Conservation (phyloP, 345 rosid species). For the Salix arbutifolia region DNA sequence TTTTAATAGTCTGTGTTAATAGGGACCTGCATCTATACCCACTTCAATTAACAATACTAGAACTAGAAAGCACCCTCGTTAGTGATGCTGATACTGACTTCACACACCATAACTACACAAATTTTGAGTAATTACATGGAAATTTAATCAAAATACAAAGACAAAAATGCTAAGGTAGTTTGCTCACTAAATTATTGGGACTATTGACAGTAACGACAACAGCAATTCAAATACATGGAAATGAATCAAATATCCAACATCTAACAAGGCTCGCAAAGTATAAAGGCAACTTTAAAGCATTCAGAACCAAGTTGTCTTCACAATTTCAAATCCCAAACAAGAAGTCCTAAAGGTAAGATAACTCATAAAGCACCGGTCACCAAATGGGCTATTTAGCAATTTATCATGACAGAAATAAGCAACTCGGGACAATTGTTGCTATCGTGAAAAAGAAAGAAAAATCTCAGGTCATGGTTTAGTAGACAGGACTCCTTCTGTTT, state of each 20-base stretch:
- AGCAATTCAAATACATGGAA: too few relatives aligned
- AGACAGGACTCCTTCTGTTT: neutral
- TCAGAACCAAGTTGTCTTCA: neutral
- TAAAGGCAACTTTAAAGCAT: neutral
- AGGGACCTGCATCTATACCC: neutral
- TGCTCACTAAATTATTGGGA: too few relatives aligned
- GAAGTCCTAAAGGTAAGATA: neutral
- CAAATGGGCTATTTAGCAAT: neutral
- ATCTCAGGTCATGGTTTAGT: too few relatives aligned
- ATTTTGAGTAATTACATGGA: neutral
- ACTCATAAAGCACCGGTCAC: neutral
- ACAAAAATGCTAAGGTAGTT: too few relatives aligned
- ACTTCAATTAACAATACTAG: neutral
- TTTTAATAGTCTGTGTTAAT: neutral
- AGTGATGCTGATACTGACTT: neutral
- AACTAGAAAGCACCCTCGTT: neutral
- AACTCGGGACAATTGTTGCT: neutral
- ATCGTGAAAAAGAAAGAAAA: neutral
- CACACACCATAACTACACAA: neutral
- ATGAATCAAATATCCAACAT: too few relatives aligned
- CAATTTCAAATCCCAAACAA: neutral
- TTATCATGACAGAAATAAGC: neutral
- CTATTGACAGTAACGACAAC: too few relatives aligned
- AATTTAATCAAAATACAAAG: too few relatives aligned
- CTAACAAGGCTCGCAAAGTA: neutral